Evolutionary conservation across 768 basidiomycete species (phyloP), one percentile per base, ranked within the genome.

Genomic region (Suillus spraguei): DNA sequence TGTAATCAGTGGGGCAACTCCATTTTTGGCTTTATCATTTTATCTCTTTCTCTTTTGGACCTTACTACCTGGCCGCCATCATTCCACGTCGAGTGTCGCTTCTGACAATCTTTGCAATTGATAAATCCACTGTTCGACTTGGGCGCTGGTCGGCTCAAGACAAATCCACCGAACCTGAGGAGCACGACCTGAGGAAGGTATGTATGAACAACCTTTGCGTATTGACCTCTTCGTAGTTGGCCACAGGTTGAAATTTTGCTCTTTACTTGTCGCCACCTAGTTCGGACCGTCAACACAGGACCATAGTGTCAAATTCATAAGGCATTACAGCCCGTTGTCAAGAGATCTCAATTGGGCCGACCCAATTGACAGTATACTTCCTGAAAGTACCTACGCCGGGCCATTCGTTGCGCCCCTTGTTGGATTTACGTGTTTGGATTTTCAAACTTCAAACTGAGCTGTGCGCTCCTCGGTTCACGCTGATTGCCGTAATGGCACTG

Each of bases 11-110:
- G 24, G 16, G 36, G 39, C 38, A 39, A 6, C 38, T 56, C 35
- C 55, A 24, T 24, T 38, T 56, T 36, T 24, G 24, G 55, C 22
- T 10, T 56, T 56, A 56, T 56, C n/a, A n/a, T n/a, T n/a, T n/a
- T n/a, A 28, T 28, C 8, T 36, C 35, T 38, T n/a, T 38, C 54
- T 55, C n/a, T 5, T 38, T 55, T 38, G 14, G 36, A 14, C 9
- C 5, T 14, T 41, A 11, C 22, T 20, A 47, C 46, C 22, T 47
- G 13, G 22, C 50, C 28, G 38, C 38, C 55, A 28, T 8, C 22
- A 39, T 17, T 39, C 28, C 38, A 16, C 55, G 22, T 39, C 16
- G 16, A 24, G 24, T 24, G 54, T 22, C 22, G 22, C 36, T 55
- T 55, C 36, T 36, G 54, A 24, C 36, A 38, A n/a, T 54, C 33